These are phyloP conservation scores for Durusdinium trenchii DNA, from an alignment of 73 alveolate species.

Conservation along the genomic window DNA sequence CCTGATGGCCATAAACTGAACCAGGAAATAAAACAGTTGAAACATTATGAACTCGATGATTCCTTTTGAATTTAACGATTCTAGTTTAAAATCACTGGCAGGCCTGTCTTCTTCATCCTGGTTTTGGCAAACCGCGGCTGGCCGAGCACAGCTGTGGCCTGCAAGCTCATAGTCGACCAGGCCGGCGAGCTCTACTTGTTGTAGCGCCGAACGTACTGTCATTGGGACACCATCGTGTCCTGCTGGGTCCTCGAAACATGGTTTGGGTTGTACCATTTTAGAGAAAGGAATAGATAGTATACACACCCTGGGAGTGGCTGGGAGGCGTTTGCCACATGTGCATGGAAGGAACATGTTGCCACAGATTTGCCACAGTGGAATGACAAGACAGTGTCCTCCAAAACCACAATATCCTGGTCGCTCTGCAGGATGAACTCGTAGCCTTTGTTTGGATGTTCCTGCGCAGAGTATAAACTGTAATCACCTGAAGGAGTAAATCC, in stretches of 20 bases:
- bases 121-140: background rate
- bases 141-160: background rate
- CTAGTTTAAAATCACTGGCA: too few species aligned
- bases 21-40: too few species aligned
- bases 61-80: too few species aligned
- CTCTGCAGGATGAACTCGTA: background rate
- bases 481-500: too few species aligned
- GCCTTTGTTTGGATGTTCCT: background rate
- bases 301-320: too few species aligned
- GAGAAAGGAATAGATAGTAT: too few species aligned
- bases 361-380: background rate
- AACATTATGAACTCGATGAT: too few species aligned
- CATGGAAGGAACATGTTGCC: too few species aligned
- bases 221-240: background rate
- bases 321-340: too few species aligned
- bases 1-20: too few species aligned
- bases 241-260: background rate
- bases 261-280: too few species aligned
- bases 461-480: background rate
- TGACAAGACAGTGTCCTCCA: background rate
- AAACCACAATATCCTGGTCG: background rate
- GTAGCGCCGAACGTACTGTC: background rate
- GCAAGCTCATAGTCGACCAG: background rate
- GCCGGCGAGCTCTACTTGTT: background rate
- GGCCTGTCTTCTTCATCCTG: slow-evolving; percentile 33